Percentiles rank a stretch among this genome's conserved stretches.
These are phyloP conservation scores for Santalum album DNA, from an alignment of 164 flowering plant species.

Conservation along the genomic window DNA sequence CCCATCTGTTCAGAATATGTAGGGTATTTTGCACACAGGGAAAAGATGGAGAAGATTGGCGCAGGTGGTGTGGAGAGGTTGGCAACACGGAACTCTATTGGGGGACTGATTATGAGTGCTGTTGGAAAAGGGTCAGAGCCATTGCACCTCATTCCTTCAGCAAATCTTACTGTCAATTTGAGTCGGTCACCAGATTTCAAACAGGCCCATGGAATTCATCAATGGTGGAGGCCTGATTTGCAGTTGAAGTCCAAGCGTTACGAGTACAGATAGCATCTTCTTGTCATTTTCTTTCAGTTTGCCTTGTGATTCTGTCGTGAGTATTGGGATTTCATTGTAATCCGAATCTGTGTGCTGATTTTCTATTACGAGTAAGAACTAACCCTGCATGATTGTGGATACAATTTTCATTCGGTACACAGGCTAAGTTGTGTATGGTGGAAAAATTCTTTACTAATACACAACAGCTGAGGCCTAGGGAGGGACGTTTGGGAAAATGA, in stretches of 20 bases:
- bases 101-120: slow-evolving; percentile 38
- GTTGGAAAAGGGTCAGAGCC: slow-evolving; percentile 49
- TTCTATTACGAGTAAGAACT: no score
- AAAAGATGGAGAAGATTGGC: slow-evolving; percentile 64
- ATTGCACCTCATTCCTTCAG: slow-evolving; percentile 65
- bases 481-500: no score
- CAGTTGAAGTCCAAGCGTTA: slow-evolving; percentile 31
- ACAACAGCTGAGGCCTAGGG: no score
- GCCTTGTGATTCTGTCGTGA: no score
- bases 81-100: slow-evolving; percentile 55
- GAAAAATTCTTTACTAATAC: no score
- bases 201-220: slow-evolving; percentile 65
- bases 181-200: slow-evolving; percentile 31
- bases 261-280: slow-evolving; percentile 14
- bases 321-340: no score
- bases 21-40: slow-evolving; percentile 67
- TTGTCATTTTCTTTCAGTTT: no score
- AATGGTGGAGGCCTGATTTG: slow-evolving; percentile 58
- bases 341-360: no score
- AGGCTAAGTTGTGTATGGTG: no score
- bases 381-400: no score
- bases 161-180: slow-evolving; percentile 35
- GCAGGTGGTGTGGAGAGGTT: slow-evolving; percentile 42
- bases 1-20: slow-evolving; percentile 61
- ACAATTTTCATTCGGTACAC: no score